Evolutionary conservation across 2,329 filamentous ascomycete genomes (phyloP).

Genomic region (Stemphylium vesicarium): DNA sequence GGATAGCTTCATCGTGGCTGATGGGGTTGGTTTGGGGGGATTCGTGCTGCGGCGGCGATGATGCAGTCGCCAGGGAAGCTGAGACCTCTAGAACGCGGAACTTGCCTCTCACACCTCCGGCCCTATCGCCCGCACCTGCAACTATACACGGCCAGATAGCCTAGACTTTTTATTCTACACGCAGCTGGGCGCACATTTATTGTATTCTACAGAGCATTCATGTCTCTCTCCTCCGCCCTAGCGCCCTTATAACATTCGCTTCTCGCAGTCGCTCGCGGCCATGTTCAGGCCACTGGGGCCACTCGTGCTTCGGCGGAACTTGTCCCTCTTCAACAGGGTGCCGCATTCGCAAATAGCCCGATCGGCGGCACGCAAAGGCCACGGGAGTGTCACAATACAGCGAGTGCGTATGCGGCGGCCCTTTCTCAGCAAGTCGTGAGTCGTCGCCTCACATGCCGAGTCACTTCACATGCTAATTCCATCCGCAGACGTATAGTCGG

Average conservation of each 20-base stretch:
- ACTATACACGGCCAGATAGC: background rate
- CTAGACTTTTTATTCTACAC: background rate
- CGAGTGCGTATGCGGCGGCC: constrained; percentile 51
- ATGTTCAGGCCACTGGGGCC: constrained; percentile 50
- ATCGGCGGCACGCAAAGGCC: constrained; percentile 39
- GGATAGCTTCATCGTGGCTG: constrained; percentile 54
- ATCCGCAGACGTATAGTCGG: constrained; percentile 34
- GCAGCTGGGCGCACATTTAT: background rate
- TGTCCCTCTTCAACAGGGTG: constrained; percentile 42
- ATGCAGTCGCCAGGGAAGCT: constrained; percentile 34
- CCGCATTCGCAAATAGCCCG: constrained; percentile 32
- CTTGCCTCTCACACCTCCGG: constrained; percentile 19
- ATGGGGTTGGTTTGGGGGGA: constrained; percentile 25
- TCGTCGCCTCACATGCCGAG: constrained; percentile 19
- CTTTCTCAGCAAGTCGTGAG: constrained; percentile 45
- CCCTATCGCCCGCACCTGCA: constrained; percentile 1
- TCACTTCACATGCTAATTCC: constrained; percentile 13
- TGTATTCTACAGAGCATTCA: constrained; percentile 15
- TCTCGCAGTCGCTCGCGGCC: constrained; percentile 25
- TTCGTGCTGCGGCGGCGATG: constrained; percentile 30
- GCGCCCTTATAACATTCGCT: constrained; percentile 18
- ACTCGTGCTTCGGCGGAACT: constrained; percentile 46
- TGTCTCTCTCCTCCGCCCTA: constrained; percentile 22
- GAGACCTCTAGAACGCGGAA: constrained; percentile 18
- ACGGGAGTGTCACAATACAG: constrained; percentile 42